Conservation (phyloP, 352 stramenopile genomes). For the Globisporangium alternatum region DNA sequence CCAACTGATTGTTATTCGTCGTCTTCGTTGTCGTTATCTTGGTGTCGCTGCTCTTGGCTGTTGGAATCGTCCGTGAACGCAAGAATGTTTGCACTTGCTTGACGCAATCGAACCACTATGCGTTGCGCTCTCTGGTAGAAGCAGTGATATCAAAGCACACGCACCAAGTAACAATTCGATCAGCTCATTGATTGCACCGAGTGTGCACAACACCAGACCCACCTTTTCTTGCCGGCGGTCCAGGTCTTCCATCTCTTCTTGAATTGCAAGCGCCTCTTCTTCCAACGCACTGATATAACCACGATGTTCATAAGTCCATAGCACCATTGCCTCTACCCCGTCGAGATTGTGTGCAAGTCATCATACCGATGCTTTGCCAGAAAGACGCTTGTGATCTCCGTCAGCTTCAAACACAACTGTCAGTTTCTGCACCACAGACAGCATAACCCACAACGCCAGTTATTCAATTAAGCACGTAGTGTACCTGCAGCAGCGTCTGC, state of each 20-base stretch:
- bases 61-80: slow-evolving; percentile 36
- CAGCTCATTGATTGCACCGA: neutral
- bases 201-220: neutral
- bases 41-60: slow-evolving; percentile 16
- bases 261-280: slow-evolving; percentile 48
- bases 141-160: neutral
- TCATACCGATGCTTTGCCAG: slow-evolving; percentile 17
- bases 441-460: neutral
- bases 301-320: neutral
- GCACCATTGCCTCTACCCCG: neutral
- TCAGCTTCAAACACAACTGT: slow-evolving; percentile 7
- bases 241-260: slow-evolving; percentile 59
- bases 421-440: neutral
- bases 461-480: neutral
- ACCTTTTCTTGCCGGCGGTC: slow-evolving; percentile 54
- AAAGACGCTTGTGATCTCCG: slow-evolving; percentile 15
- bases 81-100: slow-evolving; percentile 56
- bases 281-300: slow-evolving; percentile 39
- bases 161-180: neutral
- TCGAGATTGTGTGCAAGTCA: too few relatives aligned
- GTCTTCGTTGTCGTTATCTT: slow-evolving; percentile 8
- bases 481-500: slow-evolving; percentile 25
- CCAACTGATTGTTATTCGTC: neutral
- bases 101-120: slow-evolving; percentile 40
- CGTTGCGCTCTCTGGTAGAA: slow-evolving; percentile 29